Conservation (phyloP, 192 early-diverging fungal species). For the Podila clonocystis region DNA sequence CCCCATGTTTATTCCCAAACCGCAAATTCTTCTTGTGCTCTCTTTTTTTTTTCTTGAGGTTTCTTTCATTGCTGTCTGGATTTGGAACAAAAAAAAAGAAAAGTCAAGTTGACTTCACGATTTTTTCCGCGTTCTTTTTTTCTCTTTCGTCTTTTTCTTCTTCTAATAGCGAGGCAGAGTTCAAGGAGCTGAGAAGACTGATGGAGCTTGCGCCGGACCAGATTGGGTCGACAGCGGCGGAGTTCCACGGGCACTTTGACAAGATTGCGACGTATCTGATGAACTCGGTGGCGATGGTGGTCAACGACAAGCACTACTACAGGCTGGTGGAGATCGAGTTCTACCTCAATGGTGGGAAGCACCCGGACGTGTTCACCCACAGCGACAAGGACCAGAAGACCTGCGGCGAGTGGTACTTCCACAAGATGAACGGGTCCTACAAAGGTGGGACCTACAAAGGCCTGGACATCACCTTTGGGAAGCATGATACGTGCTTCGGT, state of each 20-base stretch:
- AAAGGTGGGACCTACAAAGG: constrained; percentile 48
- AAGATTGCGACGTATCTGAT: constrained; percentile 34
- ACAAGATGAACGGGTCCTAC: constrained; percentile 38
- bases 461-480: constrained; percentile 46
- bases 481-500: constrained; percentile 24
- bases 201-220: constrained; percentile 24
- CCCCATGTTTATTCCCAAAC: constrained; percentile 19
- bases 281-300: constrained; percentile 19
- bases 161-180: constrained; percentile 20
- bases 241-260: constrained; percentile 24
- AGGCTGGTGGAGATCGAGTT: constrained; percentile 43
- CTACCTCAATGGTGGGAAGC: constrained; percentile 36
- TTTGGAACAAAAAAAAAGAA: constrained; percentile 6
- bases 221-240: constrained; percentile 20
- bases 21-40: constrained; percentile 16
- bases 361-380: constrained; percentile 37
- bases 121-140: constrained; percentile 1
- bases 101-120: constrained; percentile 8
- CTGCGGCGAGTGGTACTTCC: constrained; percentile 43
- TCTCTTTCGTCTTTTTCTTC: constrained; percentile 2
- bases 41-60: constrained; percentile 8
- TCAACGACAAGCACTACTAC: constrained; percentile 28
- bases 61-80: constrained; percentile 17
- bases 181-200: constrained; percentile 25
- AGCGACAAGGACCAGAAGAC: constrained; percentile 34